Conservation (phyloP, 352 stramenopile species). For the Thraustotheca clavata region DNA sequence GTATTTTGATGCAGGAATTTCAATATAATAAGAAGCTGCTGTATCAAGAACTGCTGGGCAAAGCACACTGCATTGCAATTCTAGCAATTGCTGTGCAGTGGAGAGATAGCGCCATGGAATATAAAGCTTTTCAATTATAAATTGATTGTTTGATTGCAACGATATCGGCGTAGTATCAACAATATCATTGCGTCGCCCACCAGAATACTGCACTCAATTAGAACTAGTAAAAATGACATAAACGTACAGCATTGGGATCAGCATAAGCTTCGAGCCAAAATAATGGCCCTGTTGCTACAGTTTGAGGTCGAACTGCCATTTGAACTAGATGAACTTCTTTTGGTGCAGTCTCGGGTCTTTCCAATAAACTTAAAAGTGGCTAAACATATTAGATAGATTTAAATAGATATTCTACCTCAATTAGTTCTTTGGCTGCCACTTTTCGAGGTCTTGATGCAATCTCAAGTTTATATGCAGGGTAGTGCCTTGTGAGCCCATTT, state of each 20-base stretch:
- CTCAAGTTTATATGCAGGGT: neutral
- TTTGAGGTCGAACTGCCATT: neutral
- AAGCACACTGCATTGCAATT: conserved; percentile 13
- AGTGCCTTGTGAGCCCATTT: neutral
- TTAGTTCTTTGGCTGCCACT: neutral
- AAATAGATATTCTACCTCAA: neutral
- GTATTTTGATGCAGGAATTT: neutral
- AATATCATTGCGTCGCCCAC: neutral
- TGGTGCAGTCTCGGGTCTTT: neutral
- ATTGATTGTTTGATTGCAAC: neutral
- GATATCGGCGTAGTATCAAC: neutral
- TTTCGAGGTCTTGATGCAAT: neutral
- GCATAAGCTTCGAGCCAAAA: conserved; percentile 15
- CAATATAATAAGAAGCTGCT: neutral
- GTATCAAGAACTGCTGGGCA: neutral
- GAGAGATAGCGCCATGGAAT: conserved; percentile 5
- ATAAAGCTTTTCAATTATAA: neutral
- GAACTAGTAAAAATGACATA: neutral
- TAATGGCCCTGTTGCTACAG: neutral
- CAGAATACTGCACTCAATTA: neutral
- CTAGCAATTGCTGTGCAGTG: conserved; percentile 7
- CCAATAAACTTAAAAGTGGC: neutral
- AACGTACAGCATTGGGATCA: neutral
- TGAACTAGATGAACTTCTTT: conserved; percentile 5
- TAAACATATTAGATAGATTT: neutral